Evolutionary conservation across 192 early-diverging fungal species (phyloP).

Genomic region (Coemansia sp.): DNA sequence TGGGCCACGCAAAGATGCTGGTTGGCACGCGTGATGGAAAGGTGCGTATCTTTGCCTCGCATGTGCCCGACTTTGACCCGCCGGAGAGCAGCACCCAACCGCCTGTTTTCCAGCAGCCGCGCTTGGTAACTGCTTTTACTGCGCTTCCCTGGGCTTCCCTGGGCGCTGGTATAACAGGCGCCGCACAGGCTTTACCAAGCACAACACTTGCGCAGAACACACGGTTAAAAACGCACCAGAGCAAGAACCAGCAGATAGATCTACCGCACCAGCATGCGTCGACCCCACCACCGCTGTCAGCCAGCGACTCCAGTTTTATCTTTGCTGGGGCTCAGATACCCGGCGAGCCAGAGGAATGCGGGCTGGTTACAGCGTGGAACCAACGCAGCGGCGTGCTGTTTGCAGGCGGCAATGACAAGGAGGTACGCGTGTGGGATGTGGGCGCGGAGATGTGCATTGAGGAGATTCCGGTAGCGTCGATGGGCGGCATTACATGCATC

Average conservation of each 20-base stretch:
- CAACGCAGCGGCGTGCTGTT: slow-evolving; percentile 44
- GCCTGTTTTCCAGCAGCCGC: slow-evolving; percentile 32
- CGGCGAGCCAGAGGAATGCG: slow-evolving; percentile 9
- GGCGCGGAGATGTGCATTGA: slow-evolving; percentile 45
- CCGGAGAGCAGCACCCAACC: slow-evolving; percentile 13
- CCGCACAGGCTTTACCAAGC: neutral
- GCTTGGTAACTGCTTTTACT: slow-evolving; percentile 42
- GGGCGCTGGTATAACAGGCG: neutral
- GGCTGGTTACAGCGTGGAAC: slow-evolving; percentile 50
- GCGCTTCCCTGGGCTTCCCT: slow-evolving; percentile 38
- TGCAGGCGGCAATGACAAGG: slow-evolving; percentile 42
- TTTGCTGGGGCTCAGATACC: neutral
- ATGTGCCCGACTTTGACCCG: slow-evolving; percentile 40
- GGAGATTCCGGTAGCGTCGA: slow-evolving; percentile 35
- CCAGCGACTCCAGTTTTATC: neutral
- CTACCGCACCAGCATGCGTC: neutral
- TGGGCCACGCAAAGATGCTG: slow-evolving; percentile 79
- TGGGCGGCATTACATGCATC: slow-evolving; percentile 47
- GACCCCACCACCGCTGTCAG: neutral
- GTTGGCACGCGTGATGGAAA: slow-evolving; percentile 49
- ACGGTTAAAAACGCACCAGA: neutral
- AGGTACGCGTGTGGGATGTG: slow-evolving; percentile 53
- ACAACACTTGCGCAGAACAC: neutral
- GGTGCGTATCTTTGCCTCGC: slow-evolving; percentile 50
- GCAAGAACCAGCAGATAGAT: neutral